Base-by-base conservation (phyloP, 495 filamentous ascomycete species). In the Friedmanniomyces simplex region DNA sequence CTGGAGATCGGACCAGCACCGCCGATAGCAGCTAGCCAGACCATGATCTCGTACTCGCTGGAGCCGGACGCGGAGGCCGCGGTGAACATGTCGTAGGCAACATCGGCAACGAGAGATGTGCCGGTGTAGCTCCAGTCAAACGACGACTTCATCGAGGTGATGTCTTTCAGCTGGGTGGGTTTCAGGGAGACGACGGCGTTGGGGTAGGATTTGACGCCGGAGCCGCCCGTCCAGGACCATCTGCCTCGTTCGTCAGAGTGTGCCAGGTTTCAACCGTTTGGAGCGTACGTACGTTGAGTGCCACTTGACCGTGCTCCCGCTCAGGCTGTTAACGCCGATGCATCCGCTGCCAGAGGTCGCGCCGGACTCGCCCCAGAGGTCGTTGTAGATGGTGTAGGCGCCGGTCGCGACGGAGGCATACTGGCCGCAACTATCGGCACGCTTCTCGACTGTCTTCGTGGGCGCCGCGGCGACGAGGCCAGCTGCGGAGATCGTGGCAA, bases 21-120 rank as follows among this genome's bases (percentile, higher is more conserved):
- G 32, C 81, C 82, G 55, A 79, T 67, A 26, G 78, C 77, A 3
- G 71, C 81, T 22, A 86, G 76, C 83, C 84, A 87, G 63, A 87
- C 73, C 84, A 87, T 87, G 66, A 87, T 74, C 68, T 87, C 84
- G 67, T 83, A 85, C 63, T 80, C 72, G 28, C 72, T 67, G 36
- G 64, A 64, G 22, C 74, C 74, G 51, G 64, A 64, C 11, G 77
- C 62, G 20, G 72, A 73, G 22, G 76, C 71, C 18, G 73, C 72
- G 41, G 77, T 74, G 71, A 84, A 87, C 57, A 85, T 69, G 64
- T 86, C 83, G 66, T 86, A 59, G 41, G 50, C 24, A 5, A 86
- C 82, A 62, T 86, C 73, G 22, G 80, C 79, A n/a, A 82, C 75
- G 41, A 82, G 68, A 52, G 64, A 61, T 45, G 65, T 74, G 36